These are phyloP conservation scores for Asterella californica DNA, from an alignment of 225 moss, liverwort and hornwort species.

Conservation along the genomic window DNA sequence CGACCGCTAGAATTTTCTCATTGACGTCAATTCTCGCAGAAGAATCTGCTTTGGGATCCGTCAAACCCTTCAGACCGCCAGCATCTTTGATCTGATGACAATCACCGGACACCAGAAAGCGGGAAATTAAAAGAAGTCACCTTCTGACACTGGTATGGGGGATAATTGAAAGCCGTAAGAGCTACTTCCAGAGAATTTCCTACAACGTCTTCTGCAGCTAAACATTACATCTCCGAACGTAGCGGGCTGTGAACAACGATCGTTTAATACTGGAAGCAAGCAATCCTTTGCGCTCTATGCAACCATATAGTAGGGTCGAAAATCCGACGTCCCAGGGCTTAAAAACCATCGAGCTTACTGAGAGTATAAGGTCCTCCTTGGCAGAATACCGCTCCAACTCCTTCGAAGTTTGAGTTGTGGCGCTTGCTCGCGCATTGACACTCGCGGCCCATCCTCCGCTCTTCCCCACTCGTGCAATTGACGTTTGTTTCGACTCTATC, in stretches of 20 bases:
- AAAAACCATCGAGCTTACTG: slow-evolving; percentile 36
- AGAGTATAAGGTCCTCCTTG: slow-evolving; percentile 82
- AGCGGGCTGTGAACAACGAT: not conserved
- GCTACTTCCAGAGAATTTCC: not conserved
- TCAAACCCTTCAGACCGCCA: slow-evolving; percentile 67
- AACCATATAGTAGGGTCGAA: too few species aligned
- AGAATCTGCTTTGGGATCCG: slow-evolving; percentile 29
- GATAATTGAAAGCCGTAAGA: not conserved
- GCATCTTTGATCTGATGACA: slow-evolving; percentile 68
- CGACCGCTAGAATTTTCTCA: slow-evolving; percentile 47
- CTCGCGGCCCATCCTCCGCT: not conserved
- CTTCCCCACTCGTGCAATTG: not conserved
- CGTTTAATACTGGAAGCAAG: not conserved
- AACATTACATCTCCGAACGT: not conserved
- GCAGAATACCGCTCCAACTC: slow-evolving; percentile 92
- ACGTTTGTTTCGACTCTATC: not conserved
- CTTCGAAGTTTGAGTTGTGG: slow-evolving; percentile 64
- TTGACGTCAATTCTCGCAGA: slow-evolving; percentile 41
- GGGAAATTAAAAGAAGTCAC: not conserved
- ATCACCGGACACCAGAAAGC: not conserved
- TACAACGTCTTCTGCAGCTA: not conserved
- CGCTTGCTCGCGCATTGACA: slow-evolving; percentile 15
- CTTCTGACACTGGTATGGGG: not conserved
- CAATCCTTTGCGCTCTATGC: not conserved
- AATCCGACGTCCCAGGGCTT: not conserved